phyloP scores from a whole-genome alignment of 768 basidiomycete species.

The Suillus placidus region DNA sequence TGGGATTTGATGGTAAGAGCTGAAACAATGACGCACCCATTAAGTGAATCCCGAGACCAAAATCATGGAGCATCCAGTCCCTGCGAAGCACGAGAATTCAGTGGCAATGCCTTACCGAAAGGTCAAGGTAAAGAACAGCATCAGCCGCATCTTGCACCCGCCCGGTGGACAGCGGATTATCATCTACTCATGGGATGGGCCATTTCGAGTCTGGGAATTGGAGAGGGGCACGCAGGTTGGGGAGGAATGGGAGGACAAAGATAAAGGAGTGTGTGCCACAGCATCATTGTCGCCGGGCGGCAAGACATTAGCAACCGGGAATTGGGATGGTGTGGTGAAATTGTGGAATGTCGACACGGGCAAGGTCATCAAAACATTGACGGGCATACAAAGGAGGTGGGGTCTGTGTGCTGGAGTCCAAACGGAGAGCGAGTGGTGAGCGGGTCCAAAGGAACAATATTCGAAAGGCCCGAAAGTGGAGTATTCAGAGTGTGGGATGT shows the following conservation, averaged over 20 bases:
- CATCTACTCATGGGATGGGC: background rate
- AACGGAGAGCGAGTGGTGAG: background rate
- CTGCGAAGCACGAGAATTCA: no score
- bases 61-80: background rate
- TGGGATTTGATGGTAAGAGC: background rate
- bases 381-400: background rate
- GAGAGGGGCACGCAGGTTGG: background rate
- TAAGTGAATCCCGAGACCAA: background rate
- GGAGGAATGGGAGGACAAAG: background rate
- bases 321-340: background rate
- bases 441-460: background rate
- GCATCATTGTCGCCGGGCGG: background rate
- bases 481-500: background rate
- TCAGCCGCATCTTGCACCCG: background rate
- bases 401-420: background rate
- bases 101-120: background rate
- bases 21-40: background rate
- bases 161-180: background rate
- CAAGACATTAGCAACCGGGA: background rate
- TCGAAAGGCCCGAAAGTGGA: background rate
- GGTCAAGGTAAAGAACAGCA: background rate
- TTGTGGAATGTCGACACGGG: background rate
- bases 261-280: fast-evolving
- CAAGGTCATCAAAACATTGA: background rate
- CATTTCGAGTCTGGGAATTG: background rate